Percentiles rank a stretch among this genome's conserved stretches.
Conservation (phyloP, 2,329 filamentous ascomycete species). For the Epichloe gansuensis region DNA sequence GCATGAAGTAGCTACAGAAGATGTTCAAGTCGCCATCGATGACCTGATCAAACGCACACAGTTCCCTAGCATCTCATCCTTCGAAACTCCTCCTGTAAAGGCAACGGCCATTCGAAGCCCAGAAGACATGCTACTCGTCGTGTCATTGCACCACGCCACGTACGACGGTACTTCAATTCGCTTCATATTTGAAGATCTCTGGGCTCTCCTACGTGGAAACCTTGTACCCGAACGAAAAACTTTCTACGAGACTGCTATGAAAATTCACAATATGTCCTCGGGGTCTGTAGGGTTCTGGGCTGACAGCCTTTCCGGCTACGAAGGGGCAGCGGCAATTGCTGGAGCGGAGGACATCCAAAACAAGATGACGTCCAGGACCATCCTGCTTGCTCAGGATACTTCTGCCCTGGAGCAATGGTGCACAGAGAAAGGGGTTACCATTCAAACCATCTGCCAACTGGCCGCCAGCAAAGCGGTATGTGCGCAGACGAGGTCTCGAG, state of each 20-base stretch:
- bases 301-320: not conserved
- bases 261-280: not conserved
- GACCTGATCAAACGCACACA: not conserved
- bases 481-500: not conserved
- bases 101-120: not conserved
- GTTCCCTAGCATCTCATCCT: not conserved
- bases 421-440: not conserved
- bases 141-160: not conserved
- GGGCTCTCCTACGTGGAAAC: not conserved
- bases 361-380: not conserved
- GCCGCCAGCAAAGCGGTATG: not conserved
- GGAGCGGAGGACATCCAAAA: not conserved
- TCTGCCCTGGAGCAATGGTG: not conserved
- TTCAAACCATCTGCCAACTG: not conserved
- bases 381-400: not conserved
- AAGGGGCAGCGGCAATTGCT: not conserved
- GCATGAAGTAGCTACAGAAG: not conserved
- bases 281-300: not conserved
- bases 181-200: not conserved
- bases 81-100: not conserved
- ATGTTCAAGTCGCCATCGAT: not conserved
- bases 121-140: not conserved
- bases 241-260: not conserved
- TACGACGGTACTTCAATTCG: not conserved
- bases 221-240: not conserved